Evolutionary conservation across 2,329 filamentous ascomycete genomes (phyloP).

Genomic region (Paraphaeosphaeria sporulosa): DNA sequence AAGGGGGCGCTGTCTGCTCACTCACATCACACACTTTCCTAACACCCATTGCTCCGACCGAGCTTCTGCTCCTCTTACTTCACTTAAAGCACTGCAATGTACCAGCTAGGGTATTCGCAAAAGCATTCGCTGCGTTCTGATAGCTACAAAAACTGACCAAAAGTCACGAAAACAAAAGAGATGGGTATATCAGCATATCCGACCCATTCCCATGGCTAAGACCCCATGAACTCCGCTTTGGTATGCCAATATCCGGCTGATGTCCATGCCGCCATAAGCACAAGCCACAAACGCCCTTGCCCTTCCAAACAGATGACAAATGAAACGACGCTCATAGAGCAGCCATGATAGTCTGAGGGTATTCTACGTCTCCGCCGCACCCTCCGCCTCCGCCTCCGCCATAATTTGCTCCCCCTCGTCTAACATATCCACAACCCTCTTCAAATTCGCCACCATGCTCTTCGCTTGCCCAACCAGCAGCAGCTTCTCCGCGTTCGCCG

Average conservation of each 20-base stretch:
- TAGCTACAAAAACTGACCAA: not conserved
- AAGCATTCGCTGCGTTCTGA: not conserved
- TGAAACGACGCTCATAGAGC: slow-evolving; percentile 4
- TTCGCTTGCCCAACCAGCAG: slow-evolving; percentile 86
- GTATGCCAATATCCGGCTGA: slow-evolving; percentile 8
- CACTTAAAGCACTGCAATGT: not conserved
- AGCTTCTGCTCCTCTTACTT: not conserved
- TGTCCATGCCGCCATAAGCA: not conserved
- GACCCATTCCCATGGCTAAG: slow-evolving; percentile 8
- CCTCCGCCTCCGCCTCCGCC: slow-evolving; percentile 62
- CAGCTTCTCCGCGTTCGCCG: slow-evolving; percentile 95
- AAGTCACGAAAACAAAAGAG: slow-evolving; percentile 12
- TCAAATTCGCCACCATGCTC: slow-evolving; percentile 83
- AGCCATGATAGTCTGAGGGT: not conserved
- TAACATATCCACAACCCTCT: slow-evolving; percentile 83
- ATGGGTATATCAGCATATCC: slow-evolving; percentile 23
- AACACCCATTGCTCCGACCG: too few species aligned
- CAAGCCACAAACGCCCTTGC: slow-evolving; percentile 2
- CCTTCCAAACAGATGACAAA: slow-evolving; percentile 7
- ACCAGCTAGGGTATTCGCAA: not conserved
- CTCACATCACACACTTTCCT: too few species aligned
- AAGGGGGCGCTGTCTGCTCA: too few species aligned
- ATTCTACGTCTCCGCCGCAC: not conserved
- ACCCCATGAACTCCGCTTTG: not conserved
- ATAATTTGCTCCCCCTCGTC: slow-evolving; percentile 95